phyloP scores from a whole-genome alignment of 257 asterid species.

The Ligustrum vulgare region DNA sequence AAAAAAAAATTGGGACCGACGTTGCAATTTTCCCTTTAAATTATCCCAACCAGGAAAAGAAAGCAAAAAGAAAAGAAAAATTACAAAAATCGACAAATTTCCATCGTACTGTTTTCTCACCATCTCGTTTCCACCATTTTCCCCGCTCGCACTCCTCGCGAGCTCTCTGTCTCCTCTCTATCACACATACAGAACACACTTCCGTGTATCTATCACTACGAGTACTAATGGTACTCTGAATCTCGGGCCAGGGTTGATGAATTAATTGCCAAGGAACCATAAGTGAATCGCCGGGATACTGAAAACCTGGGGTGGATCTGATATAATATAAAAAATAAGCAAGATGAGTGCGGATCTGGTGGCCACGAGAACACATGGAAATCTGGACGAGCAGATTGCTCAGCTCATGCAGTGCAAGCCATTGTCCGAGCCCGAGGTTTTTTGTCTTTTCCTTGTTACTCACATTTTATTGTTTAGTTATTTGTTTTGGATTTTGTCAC shows the following conservation, averaged over 20 bases:
- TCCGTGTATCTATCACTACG: conserved; percentile 5
- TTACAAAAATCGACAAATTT: conserved; percentile 38
- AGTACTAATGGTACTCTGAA: conserved; percentile 16
- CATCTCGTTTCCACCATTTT: conserved; percentile 33
- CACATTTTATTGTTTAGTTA: not conserved
- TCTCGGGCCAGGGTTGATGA: conserved; percentile 31
- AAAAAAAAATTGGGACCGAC: too few species aligned
- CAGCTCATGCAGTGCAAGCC: conserved; percentile 99
- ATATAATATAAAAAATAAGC: conserved; percentile 17
- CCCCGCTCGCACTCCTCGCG: conserved; percentile 30
- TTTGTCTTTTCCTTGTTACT: not conserved
- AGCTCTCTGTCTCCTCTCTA: conserved; percentile 13
- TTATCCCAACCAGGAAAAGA: not conserved
- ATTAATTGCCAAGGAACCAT: conserved; percentile 18
- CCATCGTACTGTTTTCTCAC: conserved; percentile 14
- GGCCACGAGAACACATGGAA: conserved; percentile 68
- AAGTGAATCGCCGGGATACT: conserved; percentile 23
- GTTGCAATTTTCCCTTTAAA: too few species aligned
- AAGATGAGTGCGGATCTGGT: conserved; percentile 88
- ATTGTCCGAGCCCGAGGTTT: conserved; percentile 85
- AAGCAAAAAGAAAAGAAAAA: not conserved
- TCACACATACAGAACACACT: conserved; percentile 13
- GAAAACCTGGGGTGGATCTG: conserved; percentile 37
- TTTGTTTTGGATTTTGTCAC: not conserved
- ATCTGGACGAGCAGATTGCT: conserved; percentile 85